A percentile compares a stretch with the other conserved stretches of the same genome.
Conservation (phyloP, 805 yeast genomes). For the Hanseniaspora mollemarum region DNA sequence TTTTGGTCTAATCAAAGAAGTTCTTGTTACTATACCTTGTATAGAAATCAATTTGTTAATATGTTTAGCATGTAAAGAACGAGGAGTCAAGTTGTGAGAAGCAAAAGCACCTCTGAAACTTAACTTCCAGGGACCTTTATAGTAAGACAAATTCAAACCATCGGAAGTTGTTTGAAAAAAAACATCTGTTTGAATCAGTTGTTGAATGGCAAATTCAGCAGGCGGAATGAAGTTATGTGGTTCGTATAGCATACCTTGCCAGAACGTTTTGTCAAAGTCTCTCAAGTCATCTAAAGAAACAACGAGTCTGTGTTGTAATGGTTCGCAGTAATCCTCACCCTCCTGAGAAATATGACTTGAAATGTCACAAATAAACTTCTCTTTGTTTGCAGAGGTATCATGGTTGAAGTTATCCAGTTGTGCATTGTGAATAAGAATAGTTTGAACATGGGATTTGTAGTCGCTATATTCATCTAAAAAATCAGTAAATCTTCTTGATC, state of each 20-base stretch:
- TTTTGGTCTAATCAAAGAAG: conserved; percentile 90
- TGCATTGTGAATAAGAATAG: conserved; percentile 56
- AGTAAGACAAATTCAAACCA: conserved; percentile 17
- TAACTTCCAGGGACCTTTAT: conserved; percentile 43
- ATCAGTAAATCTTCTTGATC: conserved; percentile 80
- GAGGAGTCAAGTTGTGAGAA: conserved; percentile 71
- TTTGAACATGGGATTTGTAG: conserved; percentile 58
- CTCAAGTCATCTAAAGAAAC: conserved; percentile 80
- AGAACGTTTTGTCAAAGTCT: conserved; percentile 65
- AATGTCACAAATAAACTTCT: conserved; percentile 17
- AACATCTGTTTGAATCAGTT: conserved; percentile 54
- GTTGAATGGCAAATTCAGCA: conserved; percentile 73
- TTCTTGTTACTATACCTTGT: conserved; percentile 91
- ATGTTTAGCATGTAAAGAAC: conserved; percentile 66
- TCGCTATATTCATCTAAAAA: conserved; percentile 59
- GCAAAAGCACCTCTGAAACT: conserved; percentile 90
- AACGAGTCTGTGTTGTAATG: conserved; percentile 39
- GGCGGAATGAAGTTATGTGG: conserved; percentile 88
- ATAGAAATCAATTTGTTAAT: conserved; percentile 68
- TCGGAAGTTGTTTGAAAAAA: conserved; percentile 20
- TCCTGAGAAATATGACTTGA: conserved; percentile 16
- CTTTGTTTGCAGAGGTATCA: conserved; percentile 16
- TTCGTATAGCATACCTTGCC: conserved; percentile 58
- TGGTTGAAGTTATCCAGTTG: conserved; percentile 24
- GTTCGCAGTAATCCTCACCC: conserved; percentile 12